A percentile compares a stretch with the other conserved stretches of the same genome.
Evolutionary conservation across 805 yeast genomes (phyloP).

Genomic region (Saccharomyces eubayanus): DNA sequence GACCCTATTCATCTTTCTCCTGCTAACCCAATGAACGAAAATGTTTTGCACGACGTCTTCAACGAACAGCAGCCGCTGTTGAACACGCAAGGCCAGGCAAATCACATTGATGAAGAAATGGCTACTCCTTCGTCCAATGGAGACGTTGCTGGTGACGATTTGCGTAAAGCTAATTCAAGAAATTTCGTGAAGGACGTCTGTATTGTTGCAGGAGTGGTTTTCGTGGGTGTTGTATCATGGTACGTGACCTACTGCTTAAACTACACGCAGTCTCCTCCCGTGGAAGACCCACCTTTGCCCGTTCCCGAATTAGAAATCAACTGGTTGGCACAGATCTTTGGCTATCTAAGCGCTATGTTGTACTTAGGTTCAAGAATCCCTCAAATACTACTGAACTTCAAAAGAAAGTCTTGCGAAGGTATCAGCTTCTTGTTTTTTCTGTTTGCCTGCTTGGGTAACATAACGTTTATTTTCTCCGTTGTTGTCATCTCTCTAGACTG

Average conservation of each 20-base stretch:
- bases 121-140: not conserved
- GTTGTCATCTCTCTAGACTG: slow-evolving; percentile 63
- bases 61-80: slow-evolving; percentile 30
- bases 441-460: slow-evolving; percentile 90
- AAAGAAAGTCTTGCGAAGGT: slow-evolving; percentile 90
- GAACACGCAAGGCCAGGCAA: slow-evolving; percentile 1
- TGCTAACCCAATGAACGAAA: slow-evolving; percentile 74
- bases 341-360: slow-evolving; percentile 64
- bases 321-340: slow-evolving; percentile 77
- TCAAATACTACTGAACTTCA: slow-evolving; percentile 76
- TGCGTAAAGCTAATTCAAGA: not conserved
- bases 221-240: not conserved
- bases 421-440: slow-evolving; percentile 87
- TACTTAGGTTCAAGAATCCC: slow-evolving; percentile 88
- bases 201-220: not conserved
- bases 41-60: slow-evolving; percentile 44
- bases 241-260: not conserved
- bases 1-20: slow-evolving; percentile 81
- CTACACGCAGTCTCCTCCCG: slow-evolving; percentile 1
- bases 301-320: slow-evolving; percentile 51
- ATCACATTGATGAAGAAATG: not conserved
- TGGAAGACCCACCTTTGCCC: slow-evolving; percentile 11
- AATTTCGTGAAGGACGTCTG: not conserved
- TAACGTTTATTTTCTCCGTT: slow-evolving; percentile 83
- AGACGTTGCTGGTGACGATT: not conserved